Percentiles rank a stretch among this genome's conserved stretches.
These are phyloP conservation scores for Saksenaea vasiformis DNA, from an alignment of 371 early-diverging fungal species.

Conservation along the genomic window DNA sequence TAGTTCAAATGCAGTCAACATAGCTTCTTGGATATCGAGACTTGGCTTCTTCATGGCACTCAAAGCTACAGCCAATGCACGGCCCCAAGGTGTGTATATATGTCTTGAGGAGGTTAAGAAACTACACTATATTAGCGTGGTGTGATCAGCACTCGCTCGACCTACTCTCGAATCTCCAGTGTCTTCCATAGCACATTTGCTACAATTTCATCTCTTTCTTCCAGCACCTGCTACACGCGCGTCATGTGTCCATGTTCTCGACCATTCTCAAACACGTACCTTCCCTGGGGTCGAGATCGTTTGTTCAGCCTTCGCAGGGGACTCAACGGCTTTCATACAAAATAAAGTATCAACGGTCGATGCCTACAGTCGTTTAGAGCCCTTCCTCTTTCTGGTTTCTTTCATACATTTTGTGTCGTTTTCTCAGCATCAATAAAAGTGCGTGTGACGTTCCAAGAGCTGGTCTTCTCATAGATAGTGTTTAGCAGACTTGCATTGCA, in stretches of 20 bases:
- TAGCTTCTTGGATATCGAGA: constrained; percentile 50
- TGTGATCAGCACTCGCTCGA: background rate
- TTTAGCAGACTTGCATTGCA: constrained; percentile 47
- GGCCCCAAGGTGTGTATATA: constrained; percentile 51
- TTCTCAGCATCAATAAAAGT: constrained; percentile 37
- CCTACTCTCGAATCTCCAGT: constrained; percentile 57
- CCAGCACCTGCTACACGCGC: constrained; percentile 27
- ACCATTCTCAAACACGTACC: constrained; percentile 6
- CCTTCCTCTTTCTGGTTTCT: background rate
- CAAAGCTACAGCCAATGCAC: constrained; percentile 41
- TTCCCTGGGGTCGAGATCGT: constrained; percentile 33
- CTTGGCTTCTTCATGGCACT: constrained; percentile 10
- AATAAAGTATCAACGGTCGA: constrained; percentile 40
- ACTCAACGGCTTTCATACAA: constrained; percentile 42
- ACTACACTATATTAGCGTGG: constrained; percentile 18
- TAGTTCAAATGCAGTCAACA: constrained; percentile 63
- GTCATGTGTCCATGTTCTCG: constrained; percentile 6
- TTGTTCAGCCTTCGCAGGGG: constrained; percentile 40
- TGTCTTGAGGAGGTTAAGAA: constrained; percentile 52
- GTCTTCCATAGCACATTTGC: constrained; percentile 54
- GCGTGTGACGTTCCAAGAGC: constrained; percentile 44
- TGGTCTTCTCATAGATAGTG: constrained; percentile 49
- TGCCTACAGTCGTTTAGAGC: constrained; percentile 17
- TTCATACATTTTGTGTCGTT: constrained; percentile 32
- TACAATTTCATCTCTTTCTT: constrained; percentile 53